Evolutionary conservation across 1,284 basidiomycete genomes (phyloP).

Genomic region (Retiboletus flavoniger): DNA sequence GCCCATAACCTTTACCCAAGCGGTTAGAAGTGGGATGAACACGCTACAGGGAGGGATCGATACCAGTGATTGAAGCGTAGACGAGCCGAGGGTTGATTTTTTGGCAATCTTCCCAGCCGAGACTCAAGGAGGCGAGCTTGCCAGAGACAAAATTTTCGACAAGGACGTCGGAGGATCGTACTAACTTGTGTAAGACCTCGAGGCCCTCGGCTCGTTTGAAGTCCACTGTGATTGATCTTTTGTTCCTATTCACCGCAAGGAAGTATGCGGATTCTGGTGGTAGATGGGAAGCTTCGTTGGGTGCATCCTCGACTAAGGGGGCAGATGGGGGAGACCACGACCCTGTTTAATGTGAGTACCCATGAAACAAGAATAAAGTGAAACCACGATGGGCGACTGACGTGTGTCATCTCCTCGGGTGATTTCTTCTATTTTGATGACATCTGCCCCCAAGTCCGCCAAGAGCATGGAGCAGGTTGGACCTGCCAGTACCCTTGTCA

Average conservation of each 20-base stretch:
- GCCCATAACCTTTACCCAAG: conserved; percentile 74
- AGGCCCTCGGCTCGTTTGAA: conserved; percentile 80
- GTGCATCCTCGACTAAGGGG: conserved; percentile 50
- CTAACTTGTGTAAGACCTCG: conserved; percentile 74
- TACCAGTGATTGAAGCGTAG: conserved; percentile 87
- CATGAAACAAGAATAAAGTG: conserved; percentile 12
- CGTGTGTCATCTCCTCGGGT: conserved; percentile 89
- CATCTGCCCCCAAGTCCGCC: conserved; percentile 86
- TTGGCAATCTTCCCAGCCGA: conserved; percentile 83
- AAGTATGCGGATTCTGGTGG: conserved; percentile 95
- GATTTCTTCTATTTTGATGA: conserved; percentile 87
- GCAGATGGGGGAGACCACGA: conserved; percentile 82
- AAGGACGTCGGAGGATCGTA: conserved; percentile 79
- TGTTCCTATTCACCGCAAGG: conserved; percentile 86
- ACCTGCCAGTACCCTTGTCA: conserved; percentile 87
- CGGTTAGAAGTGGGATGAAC: conserved; percentile 5
- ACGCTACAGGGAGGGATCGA: neutral
- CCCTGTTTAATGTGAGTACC: conserved; percentile 42
- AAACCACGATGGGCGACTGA: conserved; percentile 34
- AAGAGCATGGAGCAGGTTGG: conserved; percentile 89
- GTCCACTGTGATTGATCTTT: conserved; percentile 85
- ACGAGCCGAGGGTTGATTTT: conserved; percentile 81
- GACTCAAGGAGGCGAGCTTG: conserved; percentile 81
- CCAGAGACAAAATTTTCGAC: conserved; percentile 87
- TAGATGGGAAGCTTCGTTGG: conserved; percentile 58